Percentiles rank a stretch among this genome's conserved stretches.
phyloP scores from a whole-genome alignment of 257 asterid genomes.

The Plectranthus barbatus region DNA sequence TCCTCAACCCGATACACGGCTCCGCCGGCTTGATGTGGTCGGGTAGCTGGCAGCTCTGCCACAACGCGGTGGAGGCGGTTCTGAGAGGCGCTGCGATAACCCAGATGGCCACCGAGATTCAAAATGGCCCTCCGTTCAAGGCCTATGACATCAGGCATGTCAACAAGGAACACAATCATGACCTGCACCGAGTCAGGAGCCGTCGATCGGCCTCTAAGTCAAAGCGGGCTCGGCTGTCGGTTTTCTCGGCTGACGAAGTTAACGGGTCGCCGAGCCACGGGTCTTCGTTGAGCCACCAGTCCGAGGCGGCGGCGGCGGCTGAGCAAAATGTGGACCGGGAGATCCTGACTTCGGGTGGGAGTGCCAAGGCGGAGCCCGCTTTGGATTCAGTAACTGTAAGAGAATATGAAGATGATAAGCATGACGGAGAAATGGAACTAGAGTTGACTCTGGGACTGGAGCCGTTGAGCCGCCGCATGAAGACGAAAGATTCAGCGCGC shows the following conservation, averaged over 20 bases:
- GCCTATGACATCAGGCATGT: constrained; percentile 59
- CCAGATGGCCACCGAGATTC: constrained; percentile 35
- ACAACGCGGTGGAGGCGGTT: constrained; percentile 72
- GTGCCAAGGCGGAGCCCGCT: constrained; percentile 15
- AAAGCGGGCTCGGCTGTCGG: constrained; percentile 12
- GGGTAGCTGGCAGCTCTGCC: constrained; percentile 92
- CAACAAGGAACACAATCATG: constrained; percentile 28
- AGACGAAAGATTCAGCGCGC: constrained; percentile 11
- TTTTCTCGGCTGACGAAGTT: constrained; percentile 10
- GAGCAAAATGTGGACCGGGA: constrained; percentile 20
- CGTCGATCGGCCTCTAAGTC: constrained; percentile 45
- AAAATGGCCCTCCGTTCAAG: constrained; percentile 60
- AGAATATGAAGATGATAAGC: neutral
- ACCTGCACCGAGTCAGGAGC: constrained; percentile 39
- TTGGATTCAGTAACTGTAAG: constrained; percentile 1
- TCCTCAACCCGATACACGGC: constrained; percentile 75
- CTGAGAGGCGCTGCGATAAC: constrained; percentile 52
- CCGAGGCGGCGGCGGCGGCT: constrained; percentile 22
- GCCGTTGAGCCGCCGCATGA: constrained; percentile 26
- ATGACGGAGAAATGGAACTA: constrained; percentile 42
- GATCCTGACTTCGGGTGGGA: constrained; percentile 33
- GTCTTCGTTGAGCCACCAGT: constrained; percentile 71
- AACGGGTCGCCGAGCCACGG: constrained; percentile 57
- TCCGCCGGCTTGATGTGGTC: constrained; percentile 72
- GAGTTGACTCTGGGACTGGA: constrained; percentile 56